A percentile compares a stretch with the other conserved stretches of the same genome.
Conservation (phyloP, 108 stramenopile genomes). For the Skeletonema tropicum region DNA sequence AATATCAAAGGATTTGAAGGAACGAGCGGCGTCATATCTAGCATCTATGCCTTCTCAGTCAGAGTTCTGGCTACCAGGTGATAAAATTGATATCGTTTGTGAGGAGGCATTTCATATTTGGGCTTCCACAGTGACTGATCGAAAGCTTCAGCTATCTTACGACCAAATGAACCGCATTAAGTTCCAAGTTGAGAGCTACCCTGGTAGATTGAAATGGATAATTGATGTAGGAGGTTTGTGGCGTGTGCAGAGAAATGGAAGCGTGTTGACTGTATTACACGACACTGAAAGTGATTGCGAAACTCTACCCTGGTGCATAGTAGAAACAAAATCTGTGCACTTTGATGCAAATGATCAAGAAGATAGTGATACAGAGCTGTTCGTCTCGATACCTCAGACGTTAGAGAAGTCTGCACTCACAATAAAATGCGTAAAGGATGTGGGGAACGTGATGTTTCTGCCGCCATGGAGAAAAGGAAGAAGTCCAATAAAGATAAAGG, state of each 20-base stretch:
- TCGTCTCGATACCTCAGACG: background rate
- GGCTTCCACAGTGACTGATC: conserved; percentile 26
- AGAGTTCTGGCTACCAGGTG: conserved; percentile 20
- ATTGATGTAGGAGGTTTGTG: conserved; percentile 67
- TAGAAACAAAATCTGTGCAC: background rate
- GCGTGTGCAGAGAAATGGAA: conserved; percentile 61
- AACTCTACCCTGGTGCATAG: background rate
- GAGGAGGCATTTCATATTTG: conserved; percentile 72
- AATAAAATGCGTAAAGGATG: conserved; percentile 34
- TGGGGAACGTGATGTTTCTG: conserved; percentile 45
- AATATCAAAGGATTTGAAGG: conserved; percentile 51
- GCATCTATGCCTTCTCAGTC: conserved; percentile 37
- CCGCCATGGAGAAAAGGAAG: conserved; percentile 82
- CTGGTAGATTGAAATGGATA: conserved; percentile 64
- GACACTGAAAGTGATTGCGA: conserved; percentile 7
- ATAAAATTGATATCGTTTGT: conserved; percentile 42
- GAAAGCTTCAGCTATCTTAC: conserved; percentile 56
- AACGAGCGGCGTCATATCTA: conserved; percentile 49
- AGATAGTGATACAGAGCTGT: background rate
- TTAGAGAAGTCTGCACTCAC: conserved; percentile 5
- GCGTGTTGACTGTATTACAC: conserved; percentile 37
- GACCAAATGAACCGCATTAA: conserved; percentile 62
- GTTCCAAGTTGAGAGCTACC: conserved; percentile 58
- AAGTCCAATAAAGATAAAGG: conserved; percentile 73
- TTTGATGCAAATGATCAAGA: background rate